Conservation (phyloP, 495 filamentous ascomycete genomes). For the Xanthoparmelia taractica region DNA sequence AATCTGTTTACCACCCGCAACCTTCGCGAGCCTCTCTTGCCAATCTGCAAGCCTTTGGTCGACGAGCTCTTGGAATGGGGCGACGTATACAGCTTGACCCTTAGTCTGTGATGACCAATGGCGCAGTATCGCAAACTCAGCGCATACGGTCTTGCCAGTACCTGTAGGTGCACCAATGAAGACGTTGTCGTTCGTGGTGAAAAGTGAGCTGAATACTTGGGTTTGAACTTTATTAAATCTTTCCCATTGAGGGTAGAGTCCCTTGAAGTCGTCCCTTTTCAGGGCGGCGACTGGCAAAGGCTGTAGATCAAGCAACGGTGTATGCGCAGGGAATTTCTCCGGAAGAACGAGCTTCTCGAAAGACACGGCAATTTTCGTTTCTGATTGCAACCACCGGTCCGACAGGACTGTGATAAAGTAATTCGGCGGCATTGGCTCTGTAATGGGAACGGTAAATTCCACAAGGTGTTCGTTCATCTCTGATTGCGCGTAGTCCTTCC, state of each 20-base stretch:
- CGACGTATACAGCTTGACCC: constrained; percentile 86
- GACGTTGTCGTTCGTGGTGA: constrained; percentile 83
- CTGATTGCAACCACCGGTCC: constrained; percentile 96
- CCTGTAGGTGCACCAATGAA: constrained; percentile 85
- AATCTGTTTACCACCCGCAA: constrained; percentile 83
- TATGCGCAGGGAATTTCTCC: constrained; percentile 92
- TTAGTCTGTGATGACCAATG: constrained; percentile 71
- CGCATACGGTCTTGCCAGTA: constrained; percentile 93
- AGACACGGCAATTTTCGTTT: constrained; percentile 85
- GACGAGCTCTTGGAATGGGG: constrained; percentile 91
- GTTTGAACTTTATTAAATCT: constrained; percentile 97
- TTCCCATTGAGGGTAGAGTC: constrained; percentile 76
- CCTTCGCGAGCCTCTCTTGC: constrained; percentile 61
- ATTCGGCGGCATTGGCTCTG: constrained; percentile 95
- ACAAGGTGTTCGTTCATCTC: constrained; percentile 91
- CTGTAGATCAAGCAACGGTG: constrained; percentile 81
- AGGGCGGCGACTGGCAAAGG: constrained; percentile 79
- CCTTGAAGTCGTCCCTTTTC: constrained; percentile 74
- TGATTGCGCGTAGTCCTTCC: constrained; percentile 71
- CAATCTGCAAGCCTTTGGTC: constrained; percentile 75
- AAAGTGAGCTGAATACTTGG: constrained; percentile 90
- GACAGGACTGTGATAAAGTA: constrained; percentile 95
- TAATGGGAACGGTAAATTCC: constrained; percentile 93
- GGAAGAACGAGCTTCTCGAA: constrained; percentile 93
- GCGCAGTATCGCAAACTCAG: constrained; percentile 82